Percentiles rank a stretch among this genome's conserved stretches.
Evolutionary conservation across 2,329 filamentous ascomycete species (phyloP).

Genomic region (Penicillium verrucosum): DNA sequence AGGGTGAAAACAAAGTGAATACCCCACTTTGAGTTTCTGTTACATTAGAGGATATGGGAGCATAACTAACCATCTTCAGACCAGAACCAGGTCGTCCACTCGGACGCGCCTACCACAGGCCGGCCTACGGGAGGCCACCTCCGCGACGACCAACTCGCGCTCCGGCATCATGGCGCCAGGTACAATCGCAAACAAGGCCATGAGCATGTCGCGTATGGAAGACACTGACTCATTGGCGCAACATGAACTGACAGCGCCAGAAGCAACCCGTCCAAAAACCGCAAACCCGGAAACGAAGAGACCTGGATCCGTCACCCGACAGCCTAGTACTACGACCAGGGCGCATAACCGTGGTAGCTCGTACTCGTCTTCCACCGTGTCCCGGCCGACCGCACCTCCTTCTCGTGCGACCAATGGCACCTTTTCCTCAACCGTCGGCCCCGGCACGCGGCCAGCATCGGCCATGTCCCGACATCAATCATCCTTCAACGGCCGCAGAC

Average conservation of each 20-base stretch:
- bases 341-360: constrained; percentile 40
- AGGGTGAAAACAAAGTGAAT: constrained; percentile 34
- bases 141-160: constrained; percentile 53
- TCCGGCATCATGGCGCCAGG: constrained; percentile 45
- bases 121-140: constrained; percentile 50
- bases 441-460: constrained; percentile 49
- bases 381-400: constrained; percentile 42
- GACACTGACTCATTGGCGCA: background rate
- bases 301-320: constrained; percentile 25
- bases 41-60: background rate
- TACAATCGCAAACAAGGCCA: constrained; percentile 47
- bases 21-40: background rate
- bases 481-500: constrained; percentile 51
- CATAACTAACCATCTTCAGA: constrained; percentile 14
- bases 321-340: constrained; percentile 42
- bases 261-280: constrained; percentile 49
- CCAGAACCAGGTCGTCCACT: constrained; percentile 25
- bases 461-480: constrained; percentile 51
- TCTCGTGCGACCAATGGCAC: constrained; percentile 47
- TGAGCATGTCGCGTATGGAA: constrained; percentile 42
- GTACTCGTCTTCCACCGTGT: constrained; percentile 36
- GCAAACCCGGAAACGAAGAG: constrained; percentile 46
- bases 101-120: constrained; percentile 33
- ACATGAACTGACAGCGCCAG: constrained; percentile 34
- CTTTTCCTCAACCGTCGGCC: constrained; percentile 59